phyloP scores from a whole-genome alignment of 2,329 filamentous ascomycete genomes.

The Meredithiella fracta region DNA sequence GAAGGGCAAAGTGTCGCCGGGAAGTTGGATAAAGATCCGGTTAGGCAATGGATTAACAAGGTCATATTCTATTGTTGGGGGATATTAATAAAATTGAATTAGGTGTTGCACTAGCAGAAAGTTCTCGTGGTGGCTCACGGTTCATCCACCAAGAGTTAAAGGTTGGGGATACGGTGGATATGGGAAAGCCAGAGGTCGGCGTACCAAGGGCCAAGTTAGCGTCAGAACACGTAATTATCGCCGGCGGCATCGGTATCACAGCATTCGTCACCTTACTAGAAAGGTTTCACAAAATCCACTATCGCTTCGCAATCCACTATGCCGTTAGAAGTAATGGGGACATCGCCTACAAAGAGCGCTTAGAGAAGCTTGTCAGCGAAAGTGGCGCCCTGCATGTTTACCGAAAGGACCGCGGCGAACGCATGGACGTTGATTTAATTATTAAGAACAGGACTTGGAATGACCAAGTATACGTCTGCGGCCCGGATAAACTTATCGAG shows the following conservation, averaged over 20 bases:
- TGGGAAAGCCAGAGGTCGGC: conserved; percentile 35
- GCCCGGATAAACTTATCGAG: conserved; percentile 40
- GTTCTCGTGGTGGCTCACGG: conserved; percentile 42
- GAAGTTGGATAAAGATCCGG: conserved; percentile 39
- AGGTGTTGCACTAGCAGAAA: conserved; percentile 37
- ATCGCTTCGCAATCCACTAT: conserved; percentile 39
- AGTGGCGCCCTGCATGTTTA: conserved; percentile 29
- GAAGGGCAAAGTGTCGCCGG: conserved; percentile 20
- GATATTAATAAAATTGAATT: conserved; percentile 35
- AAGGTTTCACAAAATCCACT: conserved; percentile 28
- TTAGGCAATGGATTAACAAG: conserved; percentile 40
- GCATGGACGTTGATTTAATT: conserved; percentile 33
- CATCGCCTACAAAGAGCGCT: conserved; percentile 34
- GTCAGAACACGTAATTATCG: conserved; percentile 45
- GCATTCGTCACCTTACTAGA: conserved; percentile 40
- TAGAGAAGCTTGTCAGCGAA: conserved; percentile 23
- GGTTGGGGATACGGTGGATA: conserved; percentile 29
- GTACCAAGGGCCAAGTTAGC: conserved; percentile 30
- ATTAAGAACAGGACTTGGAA: conserved; percentile 33
- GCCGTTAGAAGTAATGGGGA: conserved; percentile 36
- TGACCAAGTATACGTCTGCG: conserved; percentile 44
- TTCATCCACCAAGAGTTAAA: conserved; percentile 35
- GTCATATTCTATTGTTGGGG: conserved; percentile 42
- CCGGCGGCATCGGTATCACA: conserved; percentile 49
- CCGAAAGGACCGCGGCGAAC: conserved; percentile 31